A percentile compares a stretch with the other conserved stretches of the same genome.
Conservation (phyloP, 768 basidiomycete genomes). For the Suillus luteus region DNA sequence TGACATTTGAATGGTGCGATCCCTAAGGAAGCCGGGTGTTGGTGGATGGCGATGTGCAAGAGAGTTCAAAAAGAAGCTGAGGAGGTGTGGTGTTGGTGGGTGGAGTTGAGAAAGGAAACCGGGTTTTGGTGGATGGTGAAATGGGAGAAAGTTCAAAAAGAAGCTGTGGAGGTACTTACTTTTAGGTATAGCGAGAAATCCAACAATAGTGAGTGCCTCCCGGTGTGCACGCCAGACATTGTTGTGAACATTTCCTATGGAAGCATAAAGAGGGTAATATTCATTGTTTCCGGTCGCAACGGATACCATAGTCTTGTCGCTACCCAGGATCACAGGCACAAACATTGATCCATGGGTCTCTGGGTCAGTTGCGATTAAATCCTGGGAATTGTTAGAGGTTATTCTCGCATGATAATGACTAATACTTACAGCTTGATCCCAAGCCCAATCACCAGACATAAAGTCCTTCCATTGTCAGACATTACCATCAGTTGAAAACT, state of each 20-base stretch:
- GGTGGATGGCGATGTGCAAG: too few species aligned
- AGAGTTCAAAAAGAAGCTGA: too few species aligned
- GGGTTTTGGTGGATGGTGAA: too few species aligned
- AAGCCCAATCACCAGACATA: neutral
- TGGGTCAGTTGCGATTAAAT: conserved; percentile 24
- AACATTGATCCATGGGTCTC: conserved; percentile 21
- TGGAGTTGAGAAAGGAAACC: too few species aligned
- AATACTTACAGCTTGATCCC: neutral
- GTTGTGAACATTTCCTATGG: conserved; percentile 14
- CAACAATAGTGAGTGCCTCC: conserved; percentile 23
- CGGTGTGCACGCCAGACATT: conserved; percentile 18
- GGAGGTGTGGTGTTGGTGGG: too few species aligned
- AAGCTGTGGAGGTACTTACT: conserved; percentile 25
- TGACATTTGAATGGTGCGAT: too few species aligned
- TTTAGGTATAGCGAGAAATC: conserved; percentile 33
- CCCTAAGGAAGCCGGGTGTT: too few species aligned
- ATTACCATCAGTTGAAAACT: neutral
- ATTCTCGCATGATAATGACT: conserved; percentile 17
- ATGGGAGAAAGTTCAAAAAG: too few species aligned
- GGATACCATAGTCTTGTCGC: conserved; percentile 32
- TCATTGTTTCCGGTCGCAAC: conserved; percentile 25
- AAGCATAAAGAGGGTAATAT: conserved; percentile 24
- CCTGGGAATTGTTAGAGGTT: conserved; percentile 18
- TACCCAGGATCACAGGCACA: conserved; percentile 24
- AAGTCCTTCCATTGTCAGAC: neutral